Conservation (phyloP, 2,329 filamentous ascomycete species). For the Emericellopsis cladophorae region DNA sequence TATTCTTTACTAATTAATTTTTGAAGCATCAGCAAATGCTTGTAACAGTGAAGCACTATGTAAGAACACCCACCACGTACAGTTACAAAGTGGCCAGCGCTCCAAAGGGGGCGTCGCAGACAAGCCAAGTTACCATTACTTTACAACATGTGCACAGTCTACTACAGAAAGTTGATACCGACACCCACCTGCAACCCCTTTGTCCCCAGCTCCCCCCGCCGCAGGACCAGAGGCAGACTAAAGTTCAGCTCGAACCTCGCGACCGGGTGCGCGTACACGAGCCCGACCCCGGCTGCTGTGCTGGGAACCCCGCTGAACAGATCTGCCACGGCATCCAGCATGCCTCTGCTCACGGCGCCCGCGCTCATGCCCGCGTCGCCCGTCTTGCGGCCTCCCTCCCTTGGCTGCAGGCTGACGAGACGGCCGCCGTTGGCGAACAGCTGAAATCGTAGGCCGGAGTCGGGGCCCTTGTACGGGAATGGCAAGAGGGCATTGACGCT, state of each 20-base stretch:
- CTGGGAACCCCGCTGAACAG: slow-evolving; percentile 69
- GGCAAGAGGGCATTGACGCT: slow-evolving; percentile 79
- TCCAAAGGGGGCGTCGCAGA: too few species aligned
- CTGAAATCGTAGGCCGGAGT: slow-evolving; percentile 78
- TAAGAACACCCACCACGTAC: too few species aligned
- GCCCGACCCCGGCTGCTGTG: slow-evolving; percentile 71
- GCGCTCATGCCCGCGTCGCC: slow-evolving; percentile 19
- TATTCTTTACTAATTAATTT: too few species aligned
- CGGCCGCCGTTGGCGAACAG: slow-evolving; percentile 85
- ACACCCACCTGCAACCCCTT: slow-evolving; percentile 95
- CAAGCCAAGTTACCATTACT: too few species aligned
- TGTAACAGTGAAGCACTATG: too few species aligned
- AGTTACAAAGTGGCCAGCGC: too few species aligned
- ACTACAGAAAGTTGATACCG: slow-evolving; percentile 84
- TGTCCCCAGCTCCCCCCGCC: slow-evolving; percentile 73
- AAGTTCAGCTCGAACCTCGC: slow-evolving; percentile 96
- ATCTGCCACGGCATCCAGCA: slow-evolving; percentile 53
- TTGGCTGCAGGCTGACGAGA: slow-evolving; percentile 60
- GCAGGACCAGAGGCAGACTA: slow-evolving; percentile 68
- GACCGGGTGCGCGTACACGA: slow-evolving; percentile 90
- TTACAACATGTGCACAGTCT: not conserved
- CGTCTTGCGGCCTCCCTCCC: slow-evolving; percentile 25
- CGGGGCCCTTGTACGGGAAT: slow-evolving; percentile 66
- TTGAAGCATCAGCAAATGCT: too few species aligned
- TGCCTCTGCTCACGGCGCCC: slow-evolving; percentile 34